phyloP scores from a whole-genome alignment of 805 yeast genomes.

The Lipomyces sp. region DNA sequence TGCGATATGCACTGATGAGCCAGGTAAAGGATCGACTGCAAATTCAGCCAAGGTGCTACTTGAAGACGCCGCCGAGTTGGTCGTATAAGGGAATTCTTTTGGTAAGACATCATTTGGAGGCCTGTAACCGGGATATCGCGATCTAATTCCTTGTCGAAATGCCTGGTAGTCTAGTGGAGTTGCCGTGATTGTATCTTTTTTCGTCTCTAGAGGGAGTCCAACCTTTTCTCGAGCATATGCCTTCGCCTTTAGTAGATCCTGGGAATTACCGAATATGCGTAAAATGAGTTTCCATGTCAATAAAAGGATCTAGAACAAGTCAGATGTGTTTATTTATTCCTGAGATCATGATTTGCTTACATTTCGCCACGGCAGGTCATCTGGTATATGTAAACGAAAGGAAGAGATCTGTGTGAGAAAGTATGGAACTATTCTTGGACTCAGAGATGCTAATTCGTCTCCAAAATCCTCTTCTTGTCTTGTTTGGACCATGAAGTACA shows the following conservation, averaged over 20 bases:
- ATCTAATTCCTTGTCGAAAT: constrained; percentile 71
- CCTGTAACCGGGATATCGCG: constrained; percentile 73
- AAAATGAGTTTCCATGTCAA: constrained; percentile 29
- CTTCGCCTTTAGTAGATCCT: constrained; percentile 20
- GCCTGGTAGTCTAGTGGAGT: constrained; percentile 86
- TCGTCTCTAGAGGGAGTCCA: constrained; percentile 34
- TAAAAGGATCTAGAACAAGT: constrained; percentile 15
- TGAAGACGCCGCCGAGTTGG: constrained; percentile 56
- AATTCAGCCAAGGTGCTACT: constrained; percentile 55
- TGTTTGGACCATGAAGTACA: constrained; percentile 24
- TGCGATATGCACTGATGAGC: constrained; percentile 69
- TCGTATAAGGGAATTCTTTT: constrained; percentile 46
- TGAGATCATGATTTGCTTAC: neutral
- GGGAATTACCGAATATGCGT: constrained; percentile 20
- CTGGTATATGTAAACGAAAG: constrained; percentile 18
- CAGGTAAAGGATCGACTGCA: constrained; percentile 53
- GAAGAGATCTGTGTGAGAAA: constrained; percentile 23
- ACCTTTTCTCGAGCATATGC: constrained; percentile 18
- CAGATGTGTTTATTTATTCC: neutral
- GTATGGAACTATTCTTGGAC: constrained; percentile 25
- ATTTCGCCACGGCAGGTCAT: constrained; percentile 30
- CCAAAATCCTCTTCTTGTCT: constrained; percentile 10
- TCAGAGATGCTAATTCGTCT: constrained; percentile 6
- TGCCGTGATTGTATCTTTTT: constrained; percentile 50
- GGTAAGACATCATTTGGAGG: constrained; percentile 55